Conservation (phyloP, 352 stramenopile species). For the Phytophthora cactorum region DNA sequence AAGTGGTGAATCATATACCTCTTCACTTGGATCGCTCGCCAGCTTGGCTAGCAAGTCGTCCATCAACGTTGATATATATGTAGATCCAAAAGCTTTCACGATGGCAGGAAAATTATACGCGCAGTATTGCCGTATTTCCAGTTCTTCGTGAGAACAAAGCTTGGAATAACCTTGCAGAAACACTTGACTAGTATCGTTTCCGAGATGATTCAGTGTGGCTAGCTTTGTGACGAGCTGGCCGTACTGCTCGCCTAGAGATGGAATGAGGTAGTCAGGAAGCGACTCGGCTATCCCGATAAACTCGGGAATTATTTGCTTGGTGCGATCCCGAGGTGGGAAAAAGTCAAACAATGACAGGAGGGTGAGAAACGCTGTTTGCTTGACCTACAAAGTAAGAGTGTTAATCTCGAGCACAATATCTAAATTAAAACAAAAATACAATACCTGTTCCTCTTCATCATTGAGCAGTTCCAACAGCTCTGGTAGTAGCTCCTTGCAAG, state of each 20-base stretch:
- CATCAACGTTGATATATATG: constrained; percentile 67
- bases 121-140: constrained; percentile 63
- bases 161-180: constrained; percentile 71
- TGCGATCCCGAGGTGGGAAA: constrained; percentile 60
- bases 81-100: constrained; percentile 70
- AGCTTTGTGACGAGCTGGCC: constrained; percentile 74
- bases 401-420: background rate
- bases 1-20: constrained; percentile 27
- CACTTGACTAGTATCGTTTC: constrained; percentile 50
- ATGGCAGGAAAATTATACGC: constrained; percentile 85
- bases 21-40: constrained; percentile 53
- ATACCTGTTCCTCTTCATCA: constrained; percentile 83
- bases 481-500: constrained; percentile 66
- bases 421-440: background rate
- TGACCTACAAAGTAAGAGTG: constrained; percentile 50
- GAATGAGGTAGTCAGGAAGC: constrained; percentile 66
- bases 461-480: constrained; percentile 81
- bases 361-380: constrained; percentile 75
- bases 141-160: constrained; percentile 66
- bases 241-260: constrained; percentile 57
- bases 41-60: constrained; percentile 76
- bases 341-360: constrained; percentile 80
- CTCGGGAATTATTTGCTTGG: constrained; percentile 73
- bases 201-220: constrained; percentile 59
- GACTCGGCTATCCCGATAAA: constrained; percentile 61